Evolutionary conservation across 805 yeast species (phyloP).

Genomic region (Saccharomycopsis synnaedendra): DNA sequence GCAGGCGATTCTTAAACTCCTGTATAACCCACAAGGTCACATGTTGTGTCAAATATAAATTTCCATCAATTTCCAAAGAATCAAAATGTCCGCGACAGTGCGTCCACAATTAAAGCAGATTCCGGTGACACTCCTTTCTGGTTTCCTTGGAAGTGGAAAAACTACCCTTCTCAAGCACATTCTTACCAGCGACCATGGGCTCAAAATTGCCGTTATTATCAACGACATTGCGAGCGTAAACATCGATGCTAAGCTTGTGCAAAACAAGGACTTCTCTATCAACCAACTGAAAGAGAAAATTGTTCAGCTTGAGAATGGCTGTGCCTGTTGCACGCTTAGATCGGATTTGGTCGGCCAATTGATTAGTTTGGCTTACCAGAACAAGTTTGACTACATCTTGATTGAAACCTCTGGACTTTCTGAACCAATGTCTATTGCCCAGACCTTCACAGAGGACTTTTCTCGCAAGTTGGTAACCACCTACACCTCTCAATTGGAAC

Average conservation of each 20-base stretch:
- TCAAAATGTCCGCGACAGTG: background rate
- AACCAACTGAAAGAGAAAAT: constrained; percentile 27
- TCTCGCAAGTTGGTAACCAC: constrained; percentile 23
- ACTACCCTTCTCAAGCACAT: constrained; percentile 35
- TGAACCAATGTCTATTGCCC: constrained; percentile 42
- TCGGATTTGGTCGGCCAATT: constrained; percentile 36
- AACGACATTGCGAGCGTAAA: constrained; percentile 34
- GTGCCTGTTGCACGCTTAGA: constrained; percentile 37
- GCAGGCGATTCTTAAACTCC: background rate
- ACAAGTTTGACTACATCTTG: constrained; percentile 30
- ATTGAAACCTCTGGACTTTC: constrained; percentile 37
- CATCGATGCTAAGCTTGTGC: constrained; percentile 31
- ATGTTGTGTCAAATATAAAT: background rate
- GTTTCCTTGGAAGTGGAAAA: constrained; percentile 36
- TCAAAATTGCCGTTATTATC: constrained; percentile 33
- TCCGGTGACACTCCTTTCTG: constrained; percentile 36
- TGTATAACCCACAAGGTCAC: background rate
- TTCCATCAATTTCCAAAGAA: background rate
- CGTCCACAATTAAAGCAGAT: constrained; percentile 21
- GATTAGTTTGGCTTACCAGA: constrained; percentile 24
- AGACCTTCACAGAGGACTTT: constrained; percentile 34
- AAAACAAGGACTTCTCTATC: constrained; percentile 21
- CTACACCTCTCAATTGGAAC: constrained; percentile 6
- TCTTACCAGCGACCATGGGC: constrained; percentile 28
- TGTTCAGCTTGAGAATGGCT: constrained; percentile 36